Base-by-base conservation (phyloP, 2,329 filamentous ascomycete genomes). In the Cladosporium sp. region DNA sequence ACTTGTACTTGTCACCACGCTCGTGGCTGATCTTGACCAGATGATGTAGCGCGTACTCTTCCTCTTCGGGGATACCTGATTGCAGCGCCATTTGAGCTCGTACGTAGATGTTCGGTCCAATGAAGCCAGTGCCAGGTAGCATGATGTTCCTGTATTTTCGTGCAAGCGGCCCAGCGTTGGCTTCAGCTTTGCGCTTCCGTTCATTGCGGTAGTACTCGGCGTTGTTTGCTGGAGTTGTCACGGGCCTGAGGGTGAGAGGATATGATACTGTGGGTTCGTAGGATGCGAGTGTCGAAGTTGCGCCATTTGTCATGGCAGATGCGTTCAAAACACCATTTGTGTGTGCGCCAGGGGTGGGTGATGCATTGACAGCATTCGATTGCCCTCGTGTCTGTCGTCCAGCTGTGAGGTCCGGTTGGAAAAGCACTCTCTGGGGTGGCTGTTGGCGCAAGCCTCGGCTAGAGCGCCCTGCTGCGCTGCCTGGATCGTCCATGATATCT, bases 1-100 rank as follows among this genome's bases (percentile, higher is more conserved):
- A 97, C 61, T 90, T 89, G 75, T 96, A 97, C 74, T 96, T 96
- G 72, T 97, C 94, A 47, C 93, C 93, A 43, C 92, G 85, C 73
- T 97, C 92, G 69, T 88, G 94, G 0, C 92, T 97, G 28, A 97
- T 97, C 72, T 96, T 96, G 60, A 97, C 92, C 3, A 97, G 78
- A 68, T 97, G 93, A 67, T 96, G 91, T 11, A 97, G 79, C 0
- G 92, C 93, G 74, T 95, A 97, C n/a, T 90, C 87, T 67, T 97
- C 89, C 71, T 99, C 93, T 12, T 87, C 83, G 3, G 83, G 83
- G 25, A 96, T 84, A 2, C 85, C 85, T 14, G 91, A 96, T 62
- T 89, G 88, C 25, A 99, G 78, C 4, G 92, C 88, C 65, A 92
- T 87, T 38, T 96, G 82, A 63, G 91, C 95, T 43, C 92, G 87